Evolutionary conservation across 768 basidiomycete species (phyloP).

Genomic region (Calocera cornea): DNA sequence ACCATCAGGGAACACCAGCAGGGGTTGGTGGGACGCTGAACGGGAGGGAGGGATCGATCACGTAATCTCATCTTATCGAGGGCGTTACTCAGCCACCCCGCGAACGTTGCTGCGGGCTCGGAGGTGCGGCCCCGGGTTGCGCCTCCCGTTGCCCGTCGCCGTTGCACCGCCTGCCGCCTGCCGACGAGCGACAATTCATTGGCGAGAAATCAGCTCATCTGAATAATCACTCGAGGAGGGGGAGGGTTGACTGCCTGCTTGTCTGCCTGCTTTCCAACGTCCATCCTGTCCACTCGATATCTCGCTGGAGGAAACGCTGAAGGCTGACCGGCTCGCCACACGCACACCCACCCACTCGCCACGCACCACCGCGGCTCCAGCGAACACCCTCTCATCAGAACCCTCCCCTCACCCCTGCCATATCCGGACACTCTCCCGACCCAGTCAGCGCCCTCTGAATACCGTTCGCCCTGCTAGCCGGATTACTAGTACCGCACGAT

Average conservation of each 20-base stretch:
- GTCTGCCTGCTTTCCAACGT: neutral
- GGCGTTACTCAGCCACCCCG: neutral
- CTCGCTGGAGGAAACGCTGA: neutral
- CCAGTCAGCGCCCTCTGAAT: neutral
- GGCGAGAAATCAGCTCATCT: neutral
- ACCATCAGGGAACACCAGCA: neutral
- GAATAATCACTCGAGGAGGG: neutral
- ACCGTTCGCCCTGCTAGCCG: neutral
- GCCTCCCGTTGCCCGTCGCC: neutral
- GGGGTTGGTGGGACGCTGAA: neutral
- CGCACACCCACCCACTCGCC: neutral
- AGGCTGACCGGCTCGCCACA: slow-evolving; percentile 1
- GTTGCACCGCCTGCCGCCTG: neutral
- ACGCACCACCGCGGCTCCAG: neutral
- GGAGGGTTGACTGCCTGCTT: too few relatives aligned
- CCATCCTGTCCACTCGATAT: neutral
- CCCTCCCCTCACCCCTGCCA: neutral
- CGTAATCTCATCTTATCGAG: slow-evolving; percentile 1
- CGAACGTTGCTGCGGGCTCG: neutral
- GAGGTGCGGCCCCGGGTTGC: neutral
- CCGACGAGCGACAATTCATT: neutral
- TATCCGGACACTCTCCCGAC: neutral
- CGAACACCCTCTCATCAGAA: neutral
- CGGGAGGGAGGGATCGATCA: neutral
- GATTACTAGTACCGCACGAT: neutral